Evolutionary conservation across 2,329 filamentous ascomycete species (phyloP).

Genomic region (Diaporthe vaccinii): DNA sequence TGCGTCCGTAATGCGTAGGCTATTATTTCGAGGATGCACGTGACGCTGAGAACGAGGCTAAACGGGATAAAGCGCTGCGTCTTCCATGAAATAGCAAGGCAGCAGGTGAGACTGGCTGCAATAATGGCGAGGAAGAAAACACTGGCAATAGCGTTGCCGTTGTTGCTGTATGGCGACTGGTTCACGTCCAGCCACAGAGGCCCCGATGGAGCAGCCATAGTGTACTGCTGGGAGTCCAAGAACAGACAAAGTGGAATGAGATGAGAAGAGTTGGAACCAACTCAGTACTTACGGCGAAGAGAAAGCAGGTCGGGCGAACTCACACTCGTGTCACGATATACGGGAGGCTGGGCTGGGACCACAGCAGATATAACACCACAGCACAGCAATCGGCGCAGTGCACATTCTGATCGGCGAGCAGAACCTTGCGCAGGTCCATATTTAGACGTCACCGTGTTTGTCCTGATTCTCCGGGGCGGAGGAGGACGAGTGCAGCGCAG

Average conservation of each 20-base stretch:
- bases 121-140: conserved; percentile 35
- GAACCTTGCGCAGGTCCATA: conserved; percentile 38
- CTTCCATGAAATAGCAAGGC: conserved; percentile 34
- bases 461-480: conserved; percentile 24
- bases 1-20: conserved; percentile 36
- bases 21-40: conserved; percentile 33
- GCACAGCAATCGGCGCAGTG: conserved; percentile 27
- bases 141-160: conserved; percentile 23
- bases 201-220: conserved; percentile 30
- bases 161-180: conserved; percentile 39
- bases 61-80: conserved; percentile 36
- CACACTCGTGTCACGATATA: conserved; percentile 23
- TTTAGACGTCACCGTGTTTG: conserved; percentile 36
- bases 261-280: conserved; percentile 19
- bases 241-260: neutral
- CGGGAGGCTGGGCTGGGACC: conserved; percentile 26
- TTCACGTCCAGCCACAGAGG: conserved; percentile 37
- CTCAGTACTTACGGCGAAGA: conserved; percentile 1
- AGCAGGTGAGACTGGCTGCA: conserved; percentile 28
- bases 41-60: conserved; percentile 35
- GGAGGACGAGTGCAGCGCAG: conserved; percentile 10
- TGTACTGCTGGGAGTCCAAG: conserved; percentile 5
- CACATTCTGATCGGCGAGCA: conserved; percentile 39
- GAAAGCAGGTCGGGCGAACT: conserved; percentile 22
- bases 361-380: conserved; percentile 25